Conservation (phyloP, 805 yeast species). For the Zygosaccharomyces pseudorouxii region DNA sequence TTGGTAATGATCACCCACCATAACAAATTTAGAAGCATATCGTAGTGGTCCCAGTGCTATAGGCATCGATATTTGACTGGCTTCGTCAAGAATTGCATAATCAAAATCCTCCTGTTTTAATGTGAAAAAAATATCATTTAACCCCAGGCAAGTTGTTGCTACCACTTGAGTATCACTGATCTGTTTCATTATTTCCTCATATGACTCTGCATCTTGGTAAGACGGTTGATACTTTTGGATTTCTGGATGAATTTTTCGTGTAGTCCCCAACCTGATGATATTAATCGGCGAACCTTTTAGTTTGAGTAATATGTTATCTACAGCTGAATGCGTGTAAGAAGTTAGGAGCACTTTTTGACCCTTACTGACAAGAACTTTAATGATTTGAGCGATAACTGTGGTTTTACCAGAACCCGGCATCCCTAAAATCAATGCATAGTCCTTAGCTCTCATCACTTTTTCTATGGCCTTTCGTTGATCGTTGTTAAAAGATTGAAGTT, state of each 20-base stretch:
- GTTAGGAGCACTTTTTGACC: conserved; percentile 71
- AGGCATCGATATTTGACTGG: conserved; percentile 92
- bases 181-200: conserved; percentile 43
- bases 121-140: conserved; percentile 36
- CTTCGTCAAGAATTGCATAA: conserved; percentile 93
- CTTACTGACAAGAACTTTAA: conserved; percentile 50
- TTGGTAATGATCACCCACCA: conserved; percentile 97
- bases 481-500: conserved; percentile 44
- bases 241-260: conserved; percentile 56
- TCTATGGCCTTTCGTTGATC: conserved; percentile 73
- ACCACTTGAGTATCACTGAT: conserved; percentile 64
- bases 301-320: conserved; percentile 83
- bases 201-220: conserved; percentile 37
- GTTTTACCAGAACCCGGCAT: conserved; percentile 99
- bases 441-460: conserved; percentile 57
- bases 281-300: conserved; percentile 44
- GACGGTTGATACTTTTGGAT: conserved; percentile 51
- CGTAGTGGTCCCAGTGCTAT: conserved; percentile 83
- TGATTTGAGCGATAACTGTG: conserved; percentile 76
- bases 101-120: conserved; percentile 56
- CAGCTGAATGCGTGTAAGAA: conserved; percentile 93
- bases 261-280: conserved; percentile 65
- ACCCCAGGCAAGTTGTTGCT: conserved; percentile 84
- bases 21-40: conserved; percentile 68
- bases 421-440: conserved; percentile 79